Base-by-base conservation (phyloP, 1,284 basidiomycete species). In the Retiboletus flavoniger region DNA sequence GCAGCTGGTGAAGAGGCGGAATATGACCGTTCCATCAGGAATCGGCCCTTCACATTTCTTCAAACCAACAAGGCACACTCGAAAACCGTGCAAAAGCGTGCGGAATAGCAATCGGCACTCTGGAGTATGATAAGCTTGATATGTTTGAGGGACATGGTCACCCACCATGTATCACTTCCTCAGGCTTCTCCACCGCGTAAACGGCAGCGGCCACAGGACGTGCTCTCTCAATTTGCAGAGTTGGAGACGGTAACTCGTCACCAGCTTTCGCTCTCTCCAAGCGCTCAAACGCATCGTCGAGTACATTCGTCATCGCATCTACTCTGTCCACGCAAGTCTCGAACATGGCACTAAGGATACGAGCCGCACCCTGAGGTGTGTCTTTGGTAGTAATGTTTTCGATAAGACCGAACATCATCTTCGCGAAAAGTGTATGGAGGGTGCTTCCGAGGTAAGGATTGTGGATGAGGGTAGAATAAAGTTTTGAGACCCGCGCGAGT, bases 361-460 rank as follows among this genome's bases (percentile, higher is more conserved):
- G 78, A 5, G 83, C 81, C 5, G 91, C 86, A 29, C 78, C 86
- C 54, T 82, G 79, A 31, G 82, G 75, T 13, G 86, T 82, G 45
- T 89, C 88, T 72, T 95, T 94, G 42, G 77, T 72, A 17, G 89
- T 74, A 50, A 97, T 89, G 42, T 87, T 84, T 60, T 99, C 97
- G 50, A 93, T 83, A 34, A 98, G 80, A 59, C 90, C 93, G 66
- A 94, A 91, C 64, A 98, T 86, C 71, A 98, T 87, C 74, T 98
- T 99, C 57, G 91, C 90, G 60, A 93, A 95, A 74, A 98, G 83
- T 14, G 92, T 92, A 69, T 98, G 95, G 36, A 96, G 85, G 52
- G 83, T 87, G 58, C 84, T 88, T 11, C 85, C 82, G 48, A 96
- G 81, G 13, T 90, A 87, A 2, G 93, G 83, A 67, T 98, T 95